phyloP scores from a whole-genome alignment of 495 filamentous ascomycete species.

The Hypomontagnella submonticulosa region DNA sequence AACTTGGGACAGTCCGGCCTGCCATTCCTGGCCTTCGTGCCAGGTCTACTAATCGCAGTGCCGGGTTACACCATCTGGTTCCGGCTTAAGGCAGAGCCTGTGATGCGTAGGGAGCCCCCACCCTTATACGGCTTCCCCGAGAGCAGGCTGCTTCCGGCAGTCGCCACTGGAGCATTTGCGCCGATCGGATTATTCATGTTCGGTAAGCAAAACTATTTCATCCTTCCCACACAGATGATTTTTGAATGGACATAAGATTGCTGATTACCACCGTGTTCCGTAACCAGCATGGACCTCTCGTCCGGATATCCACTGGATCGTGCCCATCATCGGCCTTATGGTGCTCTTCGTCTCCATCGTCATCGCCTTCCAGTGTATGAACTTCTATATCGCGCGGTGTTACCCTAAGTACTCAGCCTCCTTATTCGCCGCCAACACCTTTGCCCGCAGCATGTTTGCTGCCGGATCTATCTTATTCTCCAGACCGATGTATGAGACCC shows the following conservation, averaged over 20 bases:
- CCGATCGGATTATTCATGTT: constrained; percentile 35
- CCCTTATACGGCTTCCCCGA: constrained; percentile 37
- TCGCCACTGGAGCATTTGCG: constrained; percentile 27
- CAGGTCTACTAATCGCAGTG: constrained; percentile 74
- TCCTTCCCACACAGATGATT: too few species aligned
- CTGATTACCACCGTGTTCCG: neutral
- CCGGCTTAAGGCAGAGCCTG: constrained; percentile 66
- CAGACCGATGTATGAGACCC: constrained; percentile 60
- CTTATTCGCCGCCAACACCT: constrained; percentile 65
- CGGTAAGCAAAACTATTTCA: constrained; percentile 25
- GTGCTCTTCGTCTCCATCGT: constrained; percentile 65
- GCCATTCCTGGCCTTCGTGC: constrained; percentile 76
- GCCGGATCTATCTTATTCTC: constrained; percentile 67
- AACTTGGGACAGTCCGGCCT: constrained; percentile 73
- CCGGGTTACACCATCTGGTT: constrained; percentile 74
- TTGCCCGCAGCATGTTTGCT: constrained; percentile 64
- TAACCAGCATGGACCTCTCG: constrained; percentile 38
- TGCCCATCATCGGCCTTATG: constrained; percentile 63
- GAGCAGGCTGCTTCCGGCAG: constrained; percentile 32
- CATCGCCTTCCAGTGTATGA: constrained; percentile 62
- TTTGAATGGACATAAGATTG: too few species aligned
- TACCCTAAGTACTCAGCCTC: constrained; percentile 70
- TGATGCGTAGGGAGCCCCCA: constrained; percentile 46
- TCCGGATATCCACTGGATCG: constrained; percentile 55
- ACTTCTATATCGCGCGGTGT: constrained; percentile 69